Conservation (phyloP, 192 early-diverging fungal genomes). For the Podila epicladia region DNA sequence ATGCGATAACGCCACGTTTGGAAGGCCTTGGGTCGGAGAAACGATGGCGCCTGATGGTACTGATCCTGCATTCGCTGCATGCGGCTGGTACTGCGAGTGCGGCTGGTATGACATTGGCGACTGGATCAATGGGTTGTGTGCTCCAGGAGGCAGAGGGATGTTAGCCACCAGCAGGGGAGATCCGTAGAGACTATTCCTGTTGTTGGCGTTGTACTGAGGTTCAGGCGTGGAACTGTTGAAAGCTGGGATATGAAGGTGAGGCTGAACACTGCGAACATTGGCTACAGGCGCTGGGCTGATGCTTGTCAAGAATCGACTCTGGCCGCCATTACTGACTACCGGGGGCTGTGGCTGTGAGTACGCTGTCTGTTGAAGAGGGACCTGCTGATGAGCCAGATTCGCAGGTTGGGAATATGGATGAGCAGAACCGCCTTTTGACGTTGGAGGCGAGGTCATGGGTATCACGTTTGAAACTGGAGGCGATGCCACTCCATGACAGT, state of each 20-base stretch:
- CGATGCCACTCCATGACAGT: conserved; percentile 24
- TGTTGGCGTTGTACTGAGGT: background rate
- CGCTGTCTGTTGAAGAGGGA: background rate
- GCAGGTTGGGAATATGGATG: background rate
- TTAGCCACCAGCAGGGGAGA: conserved; percentile 28
- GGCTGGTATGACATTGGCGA: conserved; percentile 23
- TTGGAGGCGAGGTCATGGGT: background rate
- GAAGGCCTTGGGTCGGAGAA: background rate
- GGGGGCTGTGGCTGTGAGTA: background rate
- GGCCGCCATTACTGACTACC: background rate
- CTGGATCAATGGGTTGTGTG: conserved; percentile 26
- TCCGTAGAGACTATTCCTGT: conserved; percentile 27
- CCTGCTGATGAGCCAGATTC: background rate
- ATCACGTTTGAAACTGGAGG: background rate
- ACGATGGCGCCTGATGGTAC: background rate
- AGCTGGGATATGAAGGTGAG: background rate
- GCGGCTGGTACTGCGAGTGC: conserved; percentile 31
- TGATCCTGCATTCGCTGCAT: background rate
- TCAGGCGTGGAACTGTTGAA: conserved; percentile 8
- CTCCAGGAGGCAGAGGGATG: conserved; percentile 38
- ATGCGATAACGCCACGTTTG: background rate
- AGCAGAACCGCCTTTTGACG: background rate
- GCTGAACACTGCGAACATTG: background rate
- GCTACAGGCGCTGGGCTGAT: conserved; percentile 16
- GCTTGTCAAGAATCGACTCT: conserved; percentile 13